These are phyloP conservation scores for Aegilops umbellulata DNA, from an alignment of 176 grass and related monocot species.

Conservation along the genomic window DNA sequence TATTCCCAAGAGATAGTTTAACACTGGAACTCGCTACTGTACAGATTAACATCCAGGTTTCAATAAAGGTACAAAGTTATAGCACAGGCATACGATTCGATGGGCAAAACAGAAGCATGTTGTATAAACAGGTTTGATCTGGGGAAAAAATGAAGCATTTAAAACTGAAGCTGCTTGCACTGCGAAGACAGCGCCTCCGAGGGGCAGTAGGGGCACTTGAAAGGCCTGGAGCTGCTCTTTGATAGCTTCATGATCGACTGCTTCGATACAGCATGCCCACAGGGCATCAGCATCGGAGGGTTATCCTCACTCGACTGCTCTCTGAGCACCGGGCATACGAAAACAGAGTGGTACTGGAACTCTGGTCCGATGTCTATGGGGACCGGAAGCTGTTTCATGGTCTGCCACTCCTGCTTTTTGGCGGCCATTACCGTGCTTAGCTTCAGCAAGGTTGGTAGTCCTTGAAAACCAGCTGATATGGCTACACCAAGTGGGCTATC, in stretches of 20 bases:
- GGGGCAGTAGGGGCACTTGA: slow-evolving; percentile 93
- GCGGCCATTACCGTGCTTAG: slow-evolving; percentile 60
- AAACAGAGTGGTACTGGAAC: slow-evolving; percentile 82
- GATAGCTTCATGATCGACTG: slow-evolving; percentile 82
- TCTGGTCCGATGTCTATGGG: slow-evolving; percentile 73
- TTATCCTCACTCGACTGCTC: slow-evolving; percentile 87
- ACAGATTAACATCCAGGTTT: slow-evolving; percentile 33
- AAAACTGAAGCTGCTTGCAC: slow-evolving; percentile 91
- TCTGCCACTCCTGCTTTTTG: slow-evolving; percentile 88
- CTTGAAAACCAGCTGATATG: slow-evolving; percentile 74
- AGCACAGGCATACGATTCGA: slow-evolving; percentile 37
- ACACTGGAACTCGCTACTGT: slow-evolving; percentile 23
- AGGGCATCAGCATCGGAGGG: slow-evolving; percentile 94
- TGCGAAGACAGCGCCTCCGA: slow-evolving; percentile 51
- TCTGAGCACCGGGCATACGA: slow-evolving; percentile 82
- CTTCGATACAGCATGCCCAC: slow-evolving; percentile 78
- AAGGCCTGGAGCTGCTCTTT: slow-evolving; percentile 71
- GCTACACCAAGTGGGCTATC: slow-evolving; percentile 57
- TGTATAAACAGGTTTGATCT: slow-evolving; percentile 36
- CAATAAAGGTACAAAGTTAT: slow-evolving; percentile 27
- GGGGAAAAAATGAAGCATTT: slow-evolving; percentile 25
- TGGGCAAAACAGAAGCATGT: slow-evolving; percentile 9
- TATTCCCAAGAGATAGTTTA: neutral
- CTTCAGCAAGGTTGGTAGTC: slow-evolving; percentile 75
- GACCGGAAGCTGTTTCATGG: slow-evolving; percentile 85